Evolutionary conservation across 116 monocot genomes (phyloP).

Genomic region (Iris pallida): DNA sequence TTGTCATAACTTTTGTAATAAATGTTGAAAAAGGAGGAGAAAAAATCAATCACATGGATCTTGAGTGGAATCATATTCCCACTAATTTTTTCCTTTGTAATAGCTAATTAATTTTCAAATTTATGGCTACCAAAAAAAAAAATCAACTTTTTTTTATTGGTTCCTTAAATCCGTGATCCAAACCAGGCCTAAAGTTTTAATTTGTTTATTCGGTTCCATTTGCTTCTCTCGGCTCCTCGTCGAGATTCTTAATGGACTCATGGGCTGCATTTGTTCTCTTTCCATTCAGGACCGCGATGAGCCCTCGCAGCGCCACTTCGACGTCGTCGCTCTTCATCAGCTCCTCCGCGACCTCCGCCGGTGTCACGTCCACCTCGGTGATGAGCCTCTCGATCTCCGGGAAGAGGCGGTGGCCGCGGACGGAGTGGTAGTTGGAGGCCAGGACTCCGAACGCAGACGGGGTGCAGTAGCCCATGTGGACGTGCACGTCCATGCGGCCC

Average conservation of each 20-base stretch:
- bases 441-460: constrained; percentile 24
- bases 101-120: too few species aligned
- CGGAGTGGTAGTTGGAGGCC: constrained; percentile 38
- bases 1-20: too few species aligned
- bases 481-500: constrained; percentile 69
- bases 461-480: constrained; percentile 55
- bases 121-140: too few species aligned
- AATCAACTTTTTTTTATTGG: too few species aligned
- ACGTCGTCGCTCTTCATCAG: constrained; percentile 11
- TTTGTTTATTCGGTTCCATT: too few species aligned
- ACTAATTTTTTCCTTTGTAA: too few species aligned
- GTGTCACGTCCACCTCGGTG: constrained; percentile 26
- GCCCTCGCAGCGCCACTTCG: not conserved
- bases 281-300: not conserved
- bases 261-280: not conserved
- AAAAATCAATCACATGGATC: too few species aligned
- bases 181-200: too few species aligned
- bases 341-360: constrained; percentile 31
- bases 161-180: too few species aligned
- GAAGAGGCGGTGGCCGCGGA: constrained; percentile 20
- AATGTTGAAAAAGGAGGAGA: too few species aligned
- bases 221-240: not conserved
- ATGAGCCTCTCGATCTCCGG: constrained; percentile 17
- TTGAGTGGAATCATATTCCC: too few species aligned
- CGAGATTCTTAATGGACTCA: not conserved